Evolutionary conservation across 495 filamentous ascomycete species (phyloP).

Genomic region (Tricharina praecox): DNA sequence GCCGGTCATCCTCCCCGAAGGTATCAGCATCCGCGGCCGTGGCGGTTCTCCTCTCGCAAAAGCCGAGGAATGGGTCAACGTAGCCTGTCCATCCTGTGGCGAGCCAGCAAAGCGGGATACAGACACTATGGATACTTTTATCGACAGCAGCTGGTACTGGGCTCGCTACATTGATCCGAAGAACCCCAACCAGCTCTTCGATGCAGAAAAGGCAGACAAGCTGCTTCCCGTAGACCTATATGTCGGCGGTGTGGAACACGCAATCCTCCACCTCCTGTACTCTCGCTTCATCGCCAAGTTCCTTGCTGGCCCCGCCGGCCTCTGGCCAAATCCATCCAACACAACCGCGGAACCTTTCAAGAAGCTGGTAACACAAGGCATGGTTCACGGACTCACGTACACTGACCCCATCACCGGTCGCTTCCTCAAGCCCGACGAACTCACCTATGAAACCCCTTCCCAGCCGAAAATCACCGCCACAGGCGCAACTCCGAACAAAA

Average conservation of each 20-base stretch:
- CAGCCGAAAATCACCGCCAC: constrained; percentile 45
- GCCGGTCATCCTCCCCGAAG: constrained; percentile 57
- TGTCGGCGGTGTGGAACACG: constrained; percentile 76
- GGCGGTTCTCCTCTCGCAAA: constrained; percentile 61
- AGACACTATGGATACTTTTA: constrained; percentile 92
- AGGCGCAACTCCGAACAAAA: constrained; percentile 39
- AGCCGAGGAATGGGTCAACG: constrained; percentile 56
- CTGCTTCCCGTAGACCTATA: constrained; percentile 65
- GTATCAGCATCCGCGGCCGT: constrained; percentile 46
- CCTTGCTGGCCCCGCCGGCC: constrained; percentile 38
- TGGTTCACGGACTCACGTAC: constrained; percentile 81
- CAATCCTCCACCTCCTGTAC: constrained; percentile 82
- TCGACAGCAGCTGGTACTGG: constrained; percentile 87
- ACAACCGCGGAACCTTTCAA: constrained; percentile 54
- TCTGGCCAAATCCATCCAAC: constrained; percentile 34
- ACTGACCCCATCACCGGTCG: constrained; percentile 54
- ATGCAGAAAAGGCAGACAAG: constrained; percentile 35
- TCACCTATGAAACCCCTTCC: constrained; percentile 38
- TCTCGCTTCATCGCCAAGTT: constrained; percentile 84
- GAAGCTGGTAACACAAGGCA: constrained; percentile 66
- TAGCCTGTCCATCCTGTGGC: constrained; percentile 54
- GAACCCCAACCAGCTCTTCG: constrained; percentile 45
- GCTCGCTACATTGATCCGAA: constrained; percentile 58
- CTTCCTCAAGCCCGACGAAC: constrained; percentile 62
- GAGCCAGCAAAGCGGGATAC: constrained; percentile 62